Evolutionary conservation across 2,329 filamentous ascomycete species (phyloP), one percentile per base, ranked within the genome.

Genomic region (Hirsutella rhossiliensis): DNA sequence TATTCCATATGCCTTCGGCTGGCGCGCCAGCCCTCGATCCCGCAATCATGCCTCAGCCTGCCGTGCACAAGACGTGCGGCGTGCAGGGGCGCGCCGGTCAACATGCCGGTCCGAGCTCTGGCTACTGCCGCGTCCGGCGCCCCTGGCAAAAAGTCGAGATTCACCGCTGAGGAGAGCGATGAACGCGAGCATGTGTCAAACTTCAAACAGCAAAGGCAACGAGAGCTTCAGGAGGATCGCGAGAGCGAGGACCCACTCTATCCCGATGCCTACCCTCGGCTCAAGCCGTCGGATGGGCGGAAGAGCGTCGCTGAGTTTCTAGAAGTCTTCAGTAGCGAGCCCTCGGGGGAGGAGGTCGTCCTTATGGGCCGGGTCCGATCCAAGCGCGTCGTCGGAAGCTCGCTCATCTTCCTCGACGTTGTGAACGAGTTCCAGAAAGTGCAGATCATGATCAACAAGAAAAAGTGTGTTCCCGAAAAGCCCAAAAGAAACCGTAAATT

Each of bases 361-460:
- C 58, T 66, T 29, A 57, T 54, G 43, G 87, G 88, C 62, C 87
- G 87, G 59, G 73, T 95, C 50, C 72, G 74, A 55, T 80, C 80
- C 40, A 75, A 84, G 57, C 84, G 87, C 49, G 70, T 76, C 40
- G 75, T 79, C 44, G 82, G 89, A 52, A 81, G 78, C 53, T 87
- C 84, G 63, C 78, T 98, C 53, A 71, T 87, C 50, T 98, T 98
- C 62, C 62, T 96, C 52, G 84, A 92, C 63, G 67, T 97, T 41
- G 71, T 80, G 52, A 80, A 87, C 60, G 79, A 87, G 57, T 82
- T 80, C 45, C 66, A 78, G 52, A 76, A 73, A 50, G 63, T 94
- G 30, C 92, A 98, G 64, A 73, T 82, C 48, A 79, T 94, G 67
- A 74, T 84, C 61, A 84, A 85, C 62, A 71, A 81, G 53, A 70